These are phyloP conservation scores for Trichocomaceae sp. DNA, from an alignment of 2,329 filamentous ascomycete genomes.

Conservation along the genomic window DNA sequence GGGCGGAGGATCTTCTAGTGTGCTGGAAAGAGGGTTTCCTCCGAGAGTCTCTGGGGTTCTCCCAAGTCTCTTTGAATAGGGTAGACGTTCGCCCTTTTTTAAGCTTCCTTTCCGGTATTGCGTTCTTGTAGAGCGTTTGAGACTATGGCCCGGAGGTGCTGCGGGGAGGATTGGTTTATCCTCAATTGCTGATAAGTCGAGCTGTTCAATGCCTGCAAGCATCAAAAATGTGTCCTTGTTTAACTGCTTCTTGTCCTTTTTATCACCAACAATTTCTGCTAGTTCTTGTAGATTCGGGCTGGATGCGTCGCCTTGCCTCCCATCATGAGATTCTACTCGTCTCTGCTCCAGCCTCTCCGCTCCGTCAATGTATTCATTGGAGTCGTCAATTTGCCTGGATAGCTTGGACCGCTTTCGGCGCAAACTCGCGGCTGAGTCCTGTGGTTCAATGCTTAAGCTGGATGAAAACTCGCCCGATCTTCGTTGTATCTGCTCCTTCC, in stretches of 20 bases:
- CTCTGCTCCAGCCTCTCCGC: slow-evolving; percentile 72
- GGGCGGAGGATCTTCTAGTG: slow-evolving; percentile 27
- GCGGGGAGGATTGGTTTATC: slow-evolving; percentile 83
- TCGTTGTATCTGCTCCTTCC: slow-evolving; percentile 81
- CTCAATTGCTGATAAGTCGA: slow-evolving; percentile 46
- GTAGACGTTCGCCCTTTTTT: slow-evolving; percentile 66
- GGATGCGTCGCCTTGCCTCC: slow-evolving; percentile 46
- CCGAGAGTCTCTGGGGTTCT: slow-evolving; percentile 57
- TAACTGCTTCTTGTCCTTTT: slow-evolving; percentile 60
- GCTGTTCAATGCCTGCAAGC: slow-evolving; percentile 37
- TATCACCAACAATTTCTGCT: slow-evolving; percentile 65
- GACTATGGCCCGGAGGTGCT: slow-evolving; percentile 63
- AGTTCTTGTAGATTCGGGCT: slow-evolving; percentile 63
- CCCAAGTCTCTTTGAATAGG: slow-evolving; percentile 66
- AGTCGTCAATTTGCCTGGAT: slow-evolving; percentile 79
- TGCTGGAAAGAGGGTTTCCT: slow-evolving; percentile 41
- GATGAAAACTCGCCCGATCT: slow-evolving; percentile 67
- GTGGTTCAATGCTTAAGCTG: slow-evolving; percentile 45
- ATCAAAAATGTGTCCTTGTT: slow-evolving; percentile 60
- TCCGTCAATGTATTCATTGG: slow-evolving; percentile 70
- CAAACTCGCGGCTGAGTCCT: slow-evolving; percentile 54
- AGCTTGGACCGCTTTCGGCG: slow-evolving; percentile 92
- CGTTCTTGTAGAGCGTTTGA: slow-evolving; percentile 85
- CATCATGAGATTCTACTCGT: slow-evolving; percentile 53
- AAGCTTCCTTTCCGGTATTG: slow-evolving; percentile 86